Percentiles rank a stretch among this genome's conserved stretches.
phyloP scores from a whole-genome alignment of 1,284 basidiomycete genomes.

The Wallemia ichthyophaga region DNA sequence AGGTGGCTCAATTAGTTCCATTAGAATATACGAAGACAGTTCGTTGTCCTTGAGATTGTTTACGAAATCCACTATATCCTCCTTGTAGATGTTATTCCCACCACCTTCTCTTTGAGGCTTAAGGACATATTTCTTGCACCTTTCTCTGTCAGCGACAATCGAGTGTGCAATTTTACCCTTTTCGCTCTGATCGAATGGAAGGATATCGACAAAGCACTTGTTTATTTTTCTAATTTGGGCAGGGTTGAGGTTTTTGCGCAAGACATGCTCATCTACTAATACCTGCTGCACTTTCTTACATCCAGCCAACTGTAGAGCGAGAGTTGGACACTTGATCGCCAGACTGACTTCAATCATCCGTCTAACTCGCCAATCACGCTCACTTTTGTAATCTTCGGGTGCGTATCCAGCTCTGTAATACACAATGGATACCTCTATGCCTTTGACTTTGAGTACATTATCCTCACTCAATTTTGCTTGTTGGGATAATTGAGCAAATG shows the following conservation, averaged over 20 bases:
- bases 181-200: conserved; percentile 17
- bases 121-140: conserved; percentile 36
- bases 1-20: conserved; percentile 65
- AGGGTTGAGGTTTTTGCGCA: conserved; percentile 34
- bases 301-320: conserved; percentile 74
- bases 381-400: conserved; percentile 43
- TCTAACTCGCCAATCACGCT: conserved; percentile 33
- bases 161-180: conserved; percentile 20
- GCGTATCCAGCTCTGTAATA: conserved; percentile 73
- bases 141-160: conserved; percentile 21
- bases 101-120: conserved; percentile 94
- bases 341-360: conserved; percentile 40
- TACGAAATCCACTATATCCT: conserved; percentile 48
- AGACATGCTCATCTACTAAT: conserved; percentile 36
- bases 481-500: conserved; percentile 31
- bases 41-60: conserved; percentile 26
- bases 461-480: neutral
- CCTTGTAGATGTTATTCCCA: conserved; percentile 80
- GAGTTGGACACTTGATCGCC: conserved; percentile 77
- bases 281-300: conserved; percentile 89
- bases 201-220: conserved; percentile 1
- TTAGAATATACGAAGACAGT: conserved; percentile 62
- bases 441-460: neutral
- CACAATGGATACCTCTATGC: conserved; percentile 41
- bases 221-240: neutral